Evolutionary conservation across 768 basidiomycete genomes (phyloP).

Genomic region (Leccinum fibrillosum): DNA sequence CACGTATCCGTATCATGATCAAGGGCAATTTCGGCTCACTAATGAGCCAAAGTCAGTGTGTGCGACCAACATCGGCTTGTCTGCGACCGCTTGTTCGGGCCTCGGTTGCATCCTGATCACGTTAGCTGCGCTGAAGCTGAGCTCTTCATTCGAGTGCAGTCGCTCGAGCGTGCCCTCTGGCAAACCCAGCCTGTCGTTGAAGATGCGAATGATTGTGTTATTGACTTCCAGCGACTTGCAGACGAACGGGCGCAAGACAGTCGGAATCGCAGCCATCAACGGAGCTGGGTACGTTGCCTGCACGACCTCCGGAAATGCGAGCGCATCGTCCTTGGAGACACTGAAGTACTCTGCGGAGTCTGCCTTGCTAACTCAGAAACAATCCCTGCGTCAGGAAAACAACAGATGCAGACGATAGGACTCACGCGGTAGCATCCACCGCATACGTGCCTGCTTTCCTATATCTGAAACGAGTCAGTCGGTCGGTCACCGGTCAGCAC

Average conservation of each 20-base stretch:
- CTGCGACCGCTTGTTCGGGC: not conserved
- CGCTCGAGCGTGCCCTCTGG: not conserved
- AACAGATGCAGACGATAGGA: not conserved
- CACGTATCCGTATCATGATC: not conserved
- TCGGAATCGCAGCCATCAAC: not conserved
- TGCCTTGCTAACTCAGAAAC: not conserved
- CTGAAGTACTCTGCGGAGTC: not conserved
- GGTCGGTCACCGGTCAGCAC: not conserved
- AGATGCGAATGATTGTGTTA: not conserved
- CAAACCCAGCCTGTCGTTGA: not conserved
- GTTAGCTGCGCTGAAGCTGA: not conserved
- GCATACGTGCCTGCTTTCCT: not conserved
- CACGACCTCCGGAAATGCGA: not conserved
- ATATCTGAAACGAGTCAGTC: not conserved
- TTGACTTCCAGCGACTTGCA: not conserved
- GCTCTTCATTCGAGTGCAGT: not conserved
- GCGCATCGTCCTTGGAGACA: not conserved
- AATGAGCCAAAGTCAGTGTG: not conserved
- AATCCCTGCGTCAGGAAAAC: not conserved
- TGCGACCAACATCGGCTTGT: not conserved
- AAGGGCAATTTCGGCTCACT: not conserved
- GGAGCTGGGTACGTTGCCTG: not conserved
- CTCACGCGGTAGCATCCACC: not conserved
- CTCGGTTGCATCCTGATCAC: not conserved
- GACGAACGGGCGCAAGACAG: not conserved